Conservation (phyloP, 371 early-diverging fungal genomes). For the Apophysomyces trapeziformis region DNA sequence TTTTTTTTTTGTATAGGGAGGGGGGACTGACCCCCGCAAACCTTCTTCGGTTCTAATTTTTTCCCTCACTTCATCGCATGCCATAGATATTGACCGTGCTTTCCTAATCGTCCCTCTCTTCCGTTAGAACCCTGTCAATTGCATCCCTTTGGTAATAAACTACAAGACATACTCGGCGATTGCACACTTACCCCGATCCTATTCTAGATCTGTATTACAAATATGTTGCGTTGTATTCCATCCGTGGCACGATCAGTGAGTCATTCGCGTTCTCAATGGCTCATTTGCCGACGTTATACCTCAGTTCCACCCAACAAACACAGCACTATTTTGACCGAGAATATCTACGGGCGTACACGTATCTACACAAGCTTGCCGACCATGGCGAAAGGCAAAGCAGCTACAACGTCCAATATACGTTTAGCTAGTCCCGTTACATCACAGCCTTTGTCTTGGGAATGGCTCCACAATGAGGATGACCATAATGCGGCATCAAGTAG, state of each 20-base stretch:
- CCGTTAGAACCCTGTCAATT: too few species aligned
- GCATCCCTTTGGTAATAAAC: too few species aligned
- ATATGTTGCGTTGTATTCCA: conserved; percentile 4
- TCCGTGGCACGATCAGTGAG: not conserved
- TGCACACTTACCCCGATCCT: too few species aligned
- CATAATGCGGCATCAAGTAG: conserved; percentile 16
- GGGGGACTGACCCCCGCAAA: too few species aligned
- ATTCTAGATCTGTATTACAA: too few species aligned
- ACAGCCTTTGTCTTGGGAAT: conserved; percentile 51
- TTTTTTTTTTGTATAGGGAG: too few species aligned
- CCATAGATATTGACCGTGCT: too few species aligned
- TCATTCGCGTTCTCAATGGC: not conserved
- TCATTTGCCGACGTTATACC: not conserved
- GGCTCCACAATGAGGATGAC: conserved; percentile 34
- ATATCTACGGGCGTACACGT: conserved; percentile 59
- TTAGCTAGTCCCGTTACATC: conserved; percentile 49
- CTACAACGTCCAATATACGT: conserved; percentile 39
- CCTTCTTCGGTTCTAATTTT: too few species aligned
- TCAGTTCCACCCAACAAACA: not conserved
- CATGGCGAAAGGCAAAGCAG: conserved; percentile 48
- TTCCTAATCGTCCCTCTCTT: too few species aligned
- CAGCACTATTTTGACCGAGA: conserved; percentile 49
- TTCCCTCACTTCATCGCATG: too few species aligned
- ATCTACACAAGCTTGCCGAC: conserved; percentile 57
- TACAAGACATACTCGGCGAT: too few species aligned